Conservation (phyloP, 768 basidiomycete genomes). For the Grammothele lineata region DNA sequence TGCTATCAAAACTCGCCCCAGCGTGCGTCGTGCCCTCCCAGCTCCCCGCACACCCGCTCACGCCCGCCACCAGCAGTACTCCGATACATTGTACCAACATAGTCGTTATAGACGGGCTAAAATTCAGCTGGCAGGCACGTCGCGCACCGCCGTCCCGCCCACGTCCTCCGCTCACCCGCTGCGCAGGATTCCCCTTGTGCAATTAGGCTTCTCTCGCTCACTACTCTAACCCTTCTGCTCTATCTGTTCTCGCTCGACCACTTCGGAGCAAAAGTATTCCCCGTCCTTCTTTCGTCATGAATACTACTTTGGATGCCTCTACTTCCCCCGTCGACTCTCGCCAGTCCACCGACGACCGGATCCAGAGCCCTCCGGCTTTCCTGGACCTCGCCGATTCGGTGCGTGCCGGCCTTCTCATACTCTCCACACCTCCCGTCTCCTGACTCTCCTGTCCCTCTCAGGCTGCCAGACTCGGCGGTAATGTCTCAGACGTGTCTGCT, state of each 20-base stretch:
- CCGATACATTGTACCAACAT: slow-evolving; percentile 79
- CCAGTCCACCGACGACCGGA: slow-evolving; percentile 62
- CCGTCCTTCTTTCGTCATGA: slow-evolving; percentile 57
- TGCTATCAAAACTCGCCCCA: slow-evolving; percentile 24
- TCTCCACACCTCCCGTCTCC: slow-evolving; percentile 5
- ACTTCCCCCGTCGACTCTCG: slow-evolving; percentile 70
- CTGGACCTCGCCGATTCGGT: slow-evolving; percentile 93
- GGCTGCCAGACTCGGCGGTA: slow-evolving; percentile 82
- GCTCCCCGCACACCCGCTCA: not conserved
- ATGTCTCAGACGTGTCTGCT: slow-evolving; percentile 82
- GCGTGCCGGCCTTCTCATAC: slow-evolving; percentile 29
- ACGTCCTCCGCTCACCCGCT: slow-evolving; percentile 20
- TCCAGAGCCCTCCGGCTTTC: slow-evolving; percentile 88
- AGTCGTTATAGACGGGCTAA: slow-evolving; percentile 66
- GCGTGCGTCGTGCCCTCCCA: slow-evolving; percentile 18
- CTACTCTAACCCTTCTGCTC: slow-evolving; percentile 43
- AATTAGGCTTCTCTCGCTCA: slow-evolving; percentile 47
- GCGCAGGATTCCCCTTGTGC: slow-evolving; percentile 60
- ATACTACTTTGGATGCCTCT: slow-evolving; percentile 64
- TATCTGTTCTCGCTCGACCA: slow-evolving; percentile 50
- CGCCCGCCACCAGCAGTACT: slow-evolving; percentile 34
- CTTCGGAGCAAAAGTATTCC: slow-evolving; percentile 50
- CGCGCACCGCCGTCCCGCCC: slow-evolving; percentile 19
- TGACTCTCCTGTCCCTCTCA: slow-evolving; percentile 26
- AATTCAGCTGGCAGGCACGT: slow-evolving; percentile 68